Conservation (phyloP, 2,329 filamentous ascomycete species). For the Neofusicoccum umdonicola region DNA sequence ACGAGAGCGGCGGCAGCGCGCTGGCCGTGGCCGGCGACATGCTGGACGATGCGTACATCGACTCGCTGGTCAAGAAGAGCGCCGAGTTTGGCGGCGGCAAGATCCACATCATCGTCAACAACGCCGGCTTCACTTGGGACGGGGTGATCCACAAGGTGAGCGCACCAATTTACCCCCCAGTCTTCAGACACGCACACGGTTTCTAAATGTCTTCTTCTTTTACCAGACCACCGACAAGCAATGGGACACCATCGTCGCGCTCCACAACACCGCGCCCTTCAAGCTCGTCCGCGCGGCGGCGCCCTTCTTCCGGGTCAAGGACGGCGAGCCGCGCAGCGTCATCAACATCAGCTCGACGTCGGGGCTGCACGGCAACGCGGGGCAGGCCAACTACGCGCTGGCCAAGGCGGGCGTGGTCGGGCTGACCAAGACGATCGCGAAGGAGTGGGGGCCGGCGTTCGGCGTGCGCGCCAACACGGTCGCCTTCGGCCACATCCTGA, state of each 20-base stretch:
- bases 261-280: constrained; percentile 85
- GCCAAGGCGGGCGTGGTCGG: constrained; percentile 83
- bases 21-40: constrained; percentile 76
- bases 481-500: constrained; percentile 79
- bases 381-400: constrained; percentile 85
- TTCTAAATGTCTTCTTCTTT: background rate
- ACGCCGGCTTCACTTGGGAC: constrained; percentile 91
- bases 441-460: constrained; percentile 83
- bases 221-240: constrained; percentile 76
- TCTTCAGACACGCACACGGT: background rate
- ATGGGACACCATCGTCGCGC: constrained; percentile 81
- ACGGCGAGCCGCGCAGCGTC: constrained; percentile 73
- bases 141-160: constrained; percentile 76
- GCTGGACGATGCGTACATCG: constrained; percentile 67
- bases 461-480: constrained; percentile 81
- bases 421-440: constrained; percentile 84
- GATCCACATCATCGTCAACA: constrained; percentile 89
- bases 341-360: constrained; percentile 83
- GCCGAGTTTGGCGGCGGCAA: constrained; percentile 82
- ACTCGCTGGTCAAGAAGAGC: constrained; percentile 67
- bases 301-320: constrained; percentile 83
- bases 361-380: constrained; percentile 81
- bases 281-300: constrained; percentile 74
- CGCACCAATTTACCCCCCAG: background rate
- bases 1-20: constrained; percentile 62